phyloP scores from a whole-genome alignment of 2,329 filamentous ascomycete species.

The Sclerotinia subarctica region DNA sequence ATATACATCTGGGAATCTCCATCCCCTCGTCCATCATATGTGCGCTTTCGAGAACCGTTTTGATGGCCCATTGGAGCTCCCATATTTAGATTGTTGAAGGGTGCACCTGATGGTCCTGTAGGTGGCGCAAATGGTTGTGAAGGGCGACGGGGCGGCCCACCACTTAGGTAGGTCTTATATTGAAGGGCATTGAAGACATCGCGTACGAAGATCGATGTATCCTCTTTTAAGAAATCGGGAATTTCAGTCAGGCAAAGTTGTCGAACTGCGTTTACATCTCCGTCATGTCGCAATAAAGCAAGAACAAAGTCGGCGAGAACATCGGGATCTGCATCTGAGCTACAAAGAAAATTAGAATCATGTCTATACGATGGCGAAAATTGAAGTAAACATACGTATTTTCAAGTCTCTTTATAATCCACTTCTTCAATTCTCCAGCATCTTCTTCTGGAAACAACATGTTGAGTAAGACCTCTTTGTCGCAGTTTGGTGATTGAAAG shows the following conservation, averaged over 20 bases:
- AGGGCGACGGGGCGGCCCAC: constrained; percentile 41
- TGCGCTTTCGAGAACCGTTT: constrained; percentile 49
- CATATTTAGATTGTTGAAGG: constrained; percentile 31
- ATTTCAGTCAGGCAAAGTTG: constrained; percentile 69
- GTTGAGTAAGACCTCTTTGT: constrained; percentile 25
- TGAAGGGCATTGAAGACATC: constrained; percentile 67
- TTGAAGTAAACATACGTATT: constrained; percentile 57
- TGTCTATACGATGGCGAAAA: constrained; percentile 24
- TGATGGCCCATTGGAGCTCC: constrained; percentile 29
- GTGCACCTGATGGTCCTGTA: constrained; percentile 31
- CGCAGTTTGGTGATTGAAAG: not conserved
- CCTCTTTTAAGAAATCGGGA: constrained; percentile 70
- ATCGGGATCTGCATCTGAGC: constrained; percentile 76
- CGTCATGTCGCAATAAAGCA: constrained; percentile 69
- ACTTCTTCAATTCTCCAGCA: constrained; percentile 64
- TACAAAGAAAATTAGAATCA: constrained; percentile 37
- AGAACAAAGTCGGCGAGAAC: constrained; percentile 84
- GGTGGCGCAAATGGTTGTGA: constrained; percentile 33
- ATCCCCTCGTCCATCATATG: constrained; percentile 50
- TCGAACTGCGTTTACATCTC: constrained; percentile 60
- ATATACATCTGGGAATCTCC: constrained; percentile 39
- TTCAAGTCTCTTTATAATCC: constrained; percentile 75
- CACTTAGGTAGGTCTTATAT: constrained; percentile 58
- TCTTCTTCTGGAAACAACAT: constrained; percentile 65
- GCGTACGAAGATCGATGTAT: constrained; percentile 61